phyloP scores from a whole-genome alignment of 2,329 filamentous ascomycete species.

The Harringtonia lauricola region DNA sequence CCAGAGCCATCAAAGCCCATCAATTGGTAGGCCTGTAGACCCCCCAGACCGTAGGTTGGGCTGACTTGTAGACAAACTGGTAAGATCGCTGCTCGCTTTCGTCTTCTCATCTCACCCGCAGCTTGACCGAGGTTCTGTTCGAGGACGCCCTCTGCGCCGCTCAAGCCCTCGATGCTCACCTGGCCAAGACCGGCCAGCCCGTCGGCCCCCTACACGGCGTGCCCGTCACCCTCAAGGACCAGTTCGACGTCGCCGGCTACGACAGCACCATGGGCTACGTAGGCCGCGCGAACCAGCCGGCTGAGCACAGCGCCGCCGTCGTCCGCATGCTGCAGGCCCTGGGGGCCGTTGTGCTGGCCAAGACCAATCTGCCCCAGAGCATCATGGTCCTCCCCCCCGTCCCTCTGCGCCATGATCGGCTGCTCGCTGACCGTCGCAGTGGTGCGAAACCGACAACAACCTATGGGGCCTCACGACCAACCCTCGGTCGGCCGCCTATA shows the following conservation, averaged over 20 bases:
- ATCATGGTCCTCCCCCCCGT: no score
- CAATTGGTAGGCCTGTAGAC: neutral
- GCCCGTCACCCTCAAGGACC: slow-evolving; percentile 25
- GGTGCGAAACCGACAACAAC: slow-evolving; percentile 23
- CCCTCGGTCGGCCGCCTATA: slow-evolving; percentile 20
- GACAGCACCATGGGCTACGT: slow-evolving; percentile 21
- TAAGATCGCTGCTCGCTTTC: neutral
- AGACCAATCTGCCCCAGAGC: slow-evolving; percentile 17
- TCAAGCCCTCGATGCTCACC: slow-evolving; percentile 19
- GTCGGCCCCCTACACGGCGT: slow-evolving; percentile 28
- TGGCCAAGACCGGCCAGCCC: slow-evolving; percentile 15
- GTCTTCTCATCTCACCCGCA: neutral
- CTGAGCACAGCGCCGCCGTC: neutral
- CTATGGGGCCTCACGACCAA: slow-evolving; percentile 23
- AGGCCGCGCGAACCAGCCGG: slow-evolving; percentile 13
- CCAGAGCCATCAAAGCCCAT: slow-evolving; percentile 20
- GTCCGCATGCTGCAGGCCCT: slow-evolving; percentile 17
- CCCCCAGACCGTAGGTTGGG: no score
- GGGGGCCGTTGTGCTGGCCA: slow-evolving; percentile 18
- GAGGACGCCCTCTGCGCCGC: slow-evolving; percentile 20
- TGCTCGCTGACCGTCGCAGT: slow-evolving; percentile 1
- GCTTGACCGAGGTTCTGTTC: slow-evolving; percentile 30
- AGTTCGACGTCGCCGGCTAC: slow-evolving; percentile 12
- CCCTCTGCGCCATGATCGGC: no score
- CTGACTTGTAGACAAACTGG: slow-evolving; percentile 3